phyloP scores from a whole-genome alignment of 1,139 yeast species.

The Suhomyces bokatorum region DNA sequence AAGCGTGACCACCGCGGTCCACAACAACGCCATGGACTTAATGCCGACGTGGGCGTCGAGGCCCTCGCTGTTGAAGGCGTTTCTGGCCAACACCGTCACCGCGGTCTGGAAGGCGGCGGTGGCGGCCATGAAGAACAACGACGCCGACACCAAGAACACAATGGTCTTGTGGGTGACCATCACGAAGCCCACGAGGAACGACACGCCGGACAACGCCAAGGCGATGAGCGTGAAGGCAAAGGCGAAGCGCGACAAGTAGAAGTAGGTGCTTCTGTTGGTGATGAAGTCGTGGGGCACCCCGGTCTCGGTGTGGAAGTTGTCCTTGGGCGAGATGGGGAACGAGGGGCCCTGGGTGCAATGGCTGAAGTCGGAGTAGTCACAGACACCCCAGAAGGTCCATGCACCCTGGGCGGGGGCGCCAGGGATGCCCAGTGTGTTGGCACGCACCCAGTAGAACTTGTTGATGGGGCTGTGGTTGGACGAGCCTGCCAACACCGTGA shows the following conservation, averaged over 20 bases:
- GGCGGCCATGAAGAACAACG: conserved; percentile 54
- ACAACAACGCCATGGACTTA: conserved; percentile 58
- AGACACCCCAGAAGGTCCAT: conserved; percentile 86
- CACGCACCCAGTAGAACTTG: conserved; percentile 69
- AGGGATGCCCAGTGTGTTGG: conserved; percentile 58
- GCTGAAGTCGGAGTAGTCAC: conserved; percentile 45
- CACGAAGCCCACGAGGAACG: conserved; percentile 47
- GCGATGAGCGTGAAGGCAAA: conserved; percentile 67
- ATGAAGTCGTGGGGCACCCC: conserved; percentile 58
- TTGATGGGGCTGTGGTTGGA: conserved; percentile 60
- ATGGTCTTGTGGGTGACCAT: conserved; percentile 55
- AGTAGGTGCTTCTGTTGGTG: conserved; percentile 57
- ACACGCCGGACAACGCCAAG: conserved; percentile 51
- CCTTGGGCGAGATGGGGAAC: conserved; percentile 68
- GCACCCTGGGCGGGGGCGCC: conserved; percentile 57
- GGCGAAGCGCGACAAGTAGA: conserved; percentile 67
- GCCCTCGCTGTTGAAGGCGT: conserved; percentile 55
- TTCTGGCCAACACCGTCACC: conserved; percentile 61
- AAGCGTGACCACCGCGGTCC: conserved; percentile 66
- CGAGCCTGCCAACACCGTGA: conserved; percentile 68
- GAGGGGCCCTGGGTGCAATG: conserved; percentile 55
- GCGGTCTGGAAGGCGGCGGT: conserved; percentile 71
- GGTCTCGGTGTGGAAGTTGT: conserved; percentile 57
- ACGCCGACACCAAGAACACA: conserved; percentile 53
- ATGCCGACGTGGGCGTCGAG: conserved; percentile 53